Conservation (phyloP, 1,284 basidiomycete genomes). For the Tilletia setariae region DNA sequence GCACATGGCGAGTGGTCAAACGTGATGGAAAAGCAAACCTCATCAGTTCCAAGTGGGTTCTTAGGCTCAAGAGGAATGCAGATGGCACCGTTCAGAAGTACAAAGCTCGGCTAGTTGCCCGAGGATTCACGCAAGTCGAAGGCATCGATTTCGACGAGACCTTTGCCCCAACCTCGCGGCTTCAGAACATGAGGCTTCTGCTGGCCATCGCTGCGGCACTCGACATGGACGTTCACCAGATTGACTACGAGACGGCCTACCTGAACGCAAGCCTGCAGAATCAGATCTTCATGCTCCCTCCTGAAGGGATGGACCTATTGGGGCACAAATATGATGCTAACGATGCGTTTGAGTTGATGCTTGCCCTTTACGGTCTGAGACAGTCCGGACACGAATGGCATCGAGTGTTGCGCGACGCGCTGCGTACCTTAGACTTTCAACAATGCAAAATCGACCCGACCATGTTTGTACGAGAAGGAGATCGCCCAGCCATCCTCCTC, state of each 20-base stretch:
- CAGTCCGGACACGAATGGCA: conserved; percentile 6
- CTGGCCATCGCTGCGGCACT: background rate
- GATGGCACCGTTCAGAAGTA: conserved; percentile 16
- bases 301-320: background rate
- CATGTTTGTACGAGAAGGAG: conserved; percentile 1
- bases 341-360: background rate
- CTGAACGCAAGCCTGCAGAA: conserved; percentile 9
- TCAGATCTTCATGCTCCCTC: conserved; percentile 1
- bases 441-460: conserved; percentile 4
- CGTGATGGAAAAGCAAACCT: background rate
- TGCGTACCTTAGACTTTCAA: background rate
- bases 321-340: background rate
- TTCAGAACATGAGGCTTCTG: conserved; percentile 3
- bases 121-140: conserved; percentile 19
- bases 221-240: background rate
- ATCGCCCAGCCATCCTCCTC: background rate
- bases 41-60: conserved; percentile 20
- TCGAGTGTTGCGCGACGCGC: background rate
- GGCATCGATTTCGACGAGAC: conserved; percentile 21
- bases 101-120: conserved; percentile 20
- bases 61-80: conserved; percentile 4
- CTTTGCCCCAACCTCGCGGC: conserved; percentile 15
- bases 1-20: background rate
- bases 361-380: conserved; percentile 9
- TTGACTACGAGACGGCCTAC: conserved; percentile 12